Evolutionary conservation across 2,329 filamentous ascomycete genomes (phyloP), one percentile per base, ranked within the genome.

Genomic region (Fusarium sp.): DNA sequence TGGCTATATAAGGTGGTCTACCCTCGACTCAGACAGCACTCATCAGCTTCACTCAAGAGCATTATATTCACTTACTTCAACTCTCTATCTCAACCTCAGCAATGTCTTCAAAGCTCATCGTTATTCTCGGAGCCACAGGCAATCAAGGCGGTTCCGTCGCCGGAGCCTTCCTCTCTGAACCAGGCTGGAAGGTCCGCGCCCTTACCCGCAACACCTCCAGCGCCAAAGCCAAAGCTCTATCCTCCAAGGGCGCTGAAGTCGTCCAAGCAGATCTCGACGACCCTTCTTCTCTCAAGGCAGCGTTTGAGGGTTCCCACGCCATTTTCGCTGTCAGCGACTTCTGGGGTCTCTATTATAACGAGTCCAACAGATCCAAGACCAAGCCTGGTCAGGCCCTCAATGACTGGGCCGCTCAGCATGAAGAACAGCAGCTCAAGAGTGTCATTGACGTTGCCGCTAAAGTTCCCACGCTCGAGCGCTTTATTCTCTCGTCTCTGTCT

Each of bases 401-500:
- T 37, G 65, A 58, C 7, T 78, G 68, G 63, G 70, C 66, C 5
- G 68, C 60, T 21, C 73, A 80, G n/a, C 60, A 74, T n/a, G 83
- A 84, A 48, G 61, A 78, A 5, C 76, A 78, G 54, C 82, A 84
- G 58, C 73, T 79, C 1, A 80, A 78, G 60, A 82, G 81, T 37
- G 78, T 82, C 10, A 78, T 80, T 4, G 80, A 83, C 59, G 80
- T 79, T 4, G 83, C 81, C 3, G 78, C 80, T 0, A 73, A 74
- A 9, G 59, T 83, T 3, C 55, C 66, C 0, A 77, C 71, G 0
- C 65, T 86, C 5, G 79, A 85, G 39, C 73, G 80, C 9, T 79
- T 85, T 21, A 66, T 86, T 7, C 66, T 83, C 5, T 84, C 82
- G 8, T 78, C 78, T 1, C 66, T 85, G 1, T 77, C 79, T 4